Evolutionary conservation across 768 basidiomycete genomes (phyloP), one percentile per base, ranked within the genome.

Genomic region (Lactifluus echinatus): DNA sequence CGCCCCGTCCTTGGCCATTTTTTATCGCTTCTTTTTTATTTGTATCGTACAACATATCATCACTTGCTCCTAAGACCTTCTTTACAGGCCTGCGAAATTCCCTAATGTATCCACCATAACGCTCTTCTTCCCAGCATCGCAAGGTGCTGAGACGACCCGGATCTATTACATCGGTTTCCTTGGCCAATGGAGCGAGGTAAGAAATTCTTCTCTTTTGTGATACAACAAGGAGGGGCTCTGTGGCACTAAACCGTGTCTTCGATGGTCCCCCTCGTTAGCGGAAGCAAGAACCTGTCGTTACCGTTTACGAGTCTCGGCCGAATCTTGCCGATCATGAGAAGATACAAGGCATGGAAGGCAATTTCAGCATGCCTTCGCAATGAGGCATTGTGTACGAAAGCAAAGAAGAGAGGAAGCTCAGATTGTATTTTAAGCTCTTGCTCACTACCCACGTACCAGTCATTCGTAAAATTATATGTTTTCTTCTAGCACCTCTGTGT

Each of bases 271-370:
- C 29, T 28, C 24, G 49, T 52, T 39, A 94, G 90, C 79, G 86
- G 42, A 92, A 88, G 65, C 74, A 74, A 49, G 80, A 84, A 58
- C 89, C 93, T 1, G 78, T 90, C 37, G 79, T 94, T 54, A 85
- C 91, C 0, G 83, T 95, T 12, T 96, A 95, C 64, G 93, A 96
- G 70, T 72, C 87, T 0, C 86, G 88, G 62, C 88, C 93, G 8
- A 93, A 92, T 62, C 73, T 87, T 29, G 87, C 90, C 1, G 93
- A 95, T 67, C 93, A 95, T 63, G 77, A 83, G 59, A 92, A 90
- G 71, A 87, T 92, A 47, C 83, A 82, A 65, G 89, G 90, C n/a
- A 84, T 79, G 44, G 83, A 84, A 34, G 82, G 83, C 8, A 76
- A 74, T 58, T 74, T 81, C 61, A 80, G 70, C 58, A 68, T 74